Percentiles rank a stretch among this genome's conserved stretches.
Evolutionary conservation across 257 asterid species (phyloP).

Genomic region (Coffea canephora): DNA sequence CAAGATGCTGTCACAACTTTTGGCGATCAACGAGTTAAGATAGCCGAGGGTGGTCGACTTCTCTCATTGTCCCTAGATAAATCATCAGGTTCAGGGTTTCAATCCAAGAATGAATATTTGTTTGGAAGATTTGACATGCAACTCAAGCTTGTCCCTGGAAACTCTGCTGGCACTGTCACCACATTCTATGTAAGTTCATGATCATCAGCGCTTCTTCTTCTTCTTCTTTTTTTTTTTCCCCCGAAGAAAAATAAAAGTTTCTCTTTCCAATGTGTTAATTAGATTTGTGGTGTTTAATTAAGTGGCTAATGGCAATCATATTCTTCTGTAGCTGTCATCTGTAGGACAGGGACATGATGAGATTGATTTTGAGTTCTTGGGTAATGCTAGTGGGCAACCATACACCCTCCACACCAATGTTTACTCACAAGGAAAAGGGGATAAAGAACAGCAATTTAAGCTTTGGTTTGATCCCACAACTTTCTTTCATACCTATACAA

Average conservation of each 20-base stretch:
- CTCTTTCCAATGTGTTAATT: neutral
- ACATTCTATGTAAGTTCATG: constrained; percentile 14
- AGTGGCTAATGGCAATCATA: neutral
- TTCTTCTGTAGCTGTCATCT: constrained; percentile 18
- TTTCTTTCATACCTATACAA: constrained; percentile 23
- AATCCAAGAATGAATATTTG: constrained; percentile 17
- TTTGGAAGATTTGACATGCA: constrained; percentile 24
- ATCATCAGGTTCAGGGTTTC: constrained; percentile 22
- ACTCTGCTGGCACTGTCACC: constrained; percentile 22
- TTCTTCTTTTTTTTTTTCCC: neutral
- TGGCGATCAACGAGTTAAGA: constrained; percentile 19
- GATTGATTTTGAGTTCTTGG: constrained; percentile 28
- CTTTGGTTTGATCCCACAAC: constrained; percentile 32
- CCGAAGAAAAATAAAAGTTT: neutral
- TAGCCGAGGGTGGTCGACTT: constrained; percentile 11
- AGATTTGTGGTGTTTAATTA: neutral
- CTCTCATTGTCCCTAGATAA: constrained; percentile 12
- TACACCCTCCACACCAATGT: constrained; percentile 23
- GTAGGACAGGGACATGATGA: constrained; percentile 17
- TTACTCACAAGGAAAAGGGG: constrained; percentile 25
- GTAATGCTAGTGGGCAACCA: constrained; percentile 20
- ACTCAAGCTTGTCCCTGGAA: constrained; percentile 18
- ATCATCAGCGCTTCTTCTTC: too few relatives aligned
- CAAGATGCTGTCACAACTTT: neutral
- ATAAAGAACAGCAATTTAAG: constrained; percentile 15